Percentiles rank a stretch among this genome's conserved stretches.
Evolutionary conservation across 345 rosid genomes (phyloP).

Genomic region (Mercurialis annua): DNA sequence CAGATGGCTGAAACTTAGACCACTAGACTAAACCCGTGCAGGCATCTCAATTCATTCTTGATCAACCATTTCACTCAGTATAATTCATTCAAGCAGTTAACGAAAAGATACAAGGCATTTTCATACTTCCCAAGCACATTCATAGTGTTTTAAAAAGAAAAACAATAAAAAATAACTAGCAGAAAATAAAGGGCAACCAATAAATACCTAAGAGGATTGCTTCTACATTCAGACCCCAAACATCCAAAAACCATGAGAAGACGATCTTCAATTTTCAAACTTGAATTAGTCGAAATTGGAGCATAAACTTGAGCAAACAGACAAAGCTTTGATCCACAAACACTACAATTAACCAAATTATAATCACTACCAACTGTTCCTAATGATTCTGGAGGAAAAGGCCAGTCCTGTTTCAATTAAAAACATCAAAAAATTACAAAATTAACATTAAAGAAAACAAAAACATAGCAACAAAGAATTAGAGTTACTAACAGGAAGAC

Average conservation of each 20-base stretch:
- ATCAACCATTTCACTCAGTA: no score
- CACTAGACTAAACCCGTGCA: no score
- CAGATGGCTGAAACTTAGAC: no score
- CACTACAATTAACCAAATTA: conserved; percentile 41
- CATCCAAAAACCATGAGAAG: conserved; percentile 67
- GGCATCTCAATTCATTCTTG: no score
- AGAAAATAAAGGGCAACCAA: not conserved
- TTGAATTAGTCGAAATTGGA: conserved; percentile 53
- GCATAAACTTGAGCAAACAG: conserved; percentile 87
- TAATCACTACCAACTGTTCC: not conserved
- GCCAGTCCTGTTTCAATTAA: conserved; percentile 61
- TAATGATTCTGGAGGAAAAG: conserved; percentile 44
- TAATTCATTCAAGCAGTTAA: no score
- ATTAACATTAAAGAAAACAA: not conserved
- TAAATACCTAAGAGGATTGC: conserved; percentile 57
- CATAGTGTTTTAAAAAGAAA: no score
- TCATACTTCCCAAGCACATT: not conserved
- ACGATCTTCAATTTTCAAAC: conserved; percentile 55
- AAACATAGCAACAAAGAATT: not conserved
- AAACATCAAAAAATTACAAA: not conserved
- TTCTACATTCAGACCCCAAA: conserved; percentile 51
- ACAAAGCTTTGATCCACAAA: conserved; percentile 60
- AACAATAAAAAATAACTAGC: not conserved
- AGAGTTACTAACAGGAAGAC: conserved; percentile 54
- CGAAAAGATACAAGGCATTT: not conserved